These are phyloP conservation scores for Phytophthora fragariae DNA, from an alignment of 352 stramenopile species.

Conservation along the genomic window DNA sequence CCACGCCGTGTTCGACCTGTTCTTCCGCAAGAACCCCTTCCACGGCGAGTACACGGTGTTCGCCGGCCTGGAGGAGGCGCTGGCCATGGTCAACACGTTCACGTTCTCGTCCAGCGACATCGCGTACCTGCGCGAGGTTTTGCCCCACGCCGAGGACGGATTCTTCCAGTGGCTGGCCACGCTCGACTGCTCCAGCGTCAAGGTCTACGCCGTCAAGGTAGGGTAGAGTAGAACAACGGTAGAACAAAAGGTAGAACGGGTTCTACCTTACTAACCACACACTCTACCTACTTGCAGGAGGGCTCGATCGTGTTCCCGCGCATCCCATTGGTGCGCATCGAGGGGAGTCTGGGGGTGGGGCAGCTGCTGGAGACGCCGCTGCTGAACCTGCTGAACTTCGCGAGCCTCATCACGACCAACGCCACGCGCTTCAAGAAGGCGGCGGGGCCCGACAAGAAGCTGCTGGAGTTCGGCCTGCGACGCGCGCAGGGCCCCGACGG, in stretches of 20 bases:
- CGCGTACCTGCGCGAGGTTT: conserved; percentile 91
- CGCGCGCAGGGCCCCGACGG: conserved; percentile 97
- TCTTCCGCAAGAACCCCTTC: conserved; percentile 99
- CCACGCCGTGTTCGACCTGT: conserved; percentile 95
- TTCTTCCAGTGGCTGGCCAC: conserved; percentile 97
- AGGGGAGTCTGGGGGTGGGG: conserved; percentile 93
- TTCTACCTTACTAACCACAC: neutral
- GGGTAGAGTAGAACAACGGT: neutral
- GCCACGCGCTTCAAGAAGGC: conserved; percentile 96
- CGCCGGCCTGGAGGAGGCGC: conserved; percentile 91
- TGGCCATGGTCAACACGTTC: conserved; percentile 95
- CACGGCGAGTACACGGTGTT: conserved; percentile 97
- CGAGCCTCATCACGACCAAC: conserved; percentile 98
- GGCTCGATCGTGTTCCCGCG: conserved; percentile 97
- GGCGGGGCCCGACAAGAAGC: conserved; percentile 84
- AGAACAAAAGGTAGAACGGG: neutral
- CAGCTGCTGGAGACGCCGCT: conserved; percentile 99
- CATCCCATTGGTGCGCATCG: conserved; percentile 94
- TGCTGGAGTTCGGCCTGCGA: conserved; percentile 95
- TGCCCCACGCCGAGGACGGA: conserved; percentile 90
- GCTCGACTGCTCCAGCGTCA: conserved; percentile 94
- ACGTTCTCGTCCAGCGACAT: conserved; percentile 95
- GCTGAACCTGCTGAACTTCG: conserved; percentile 98
- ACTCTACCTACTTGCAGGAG: conserved; percentile 52
- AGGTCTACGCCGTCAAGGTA: conserved; percentile 92